Evolutionary conservation across 2,329 filamentous ascomycete genomes (phyloP).

Genomic region (Grosmannia serpens): DNA sequence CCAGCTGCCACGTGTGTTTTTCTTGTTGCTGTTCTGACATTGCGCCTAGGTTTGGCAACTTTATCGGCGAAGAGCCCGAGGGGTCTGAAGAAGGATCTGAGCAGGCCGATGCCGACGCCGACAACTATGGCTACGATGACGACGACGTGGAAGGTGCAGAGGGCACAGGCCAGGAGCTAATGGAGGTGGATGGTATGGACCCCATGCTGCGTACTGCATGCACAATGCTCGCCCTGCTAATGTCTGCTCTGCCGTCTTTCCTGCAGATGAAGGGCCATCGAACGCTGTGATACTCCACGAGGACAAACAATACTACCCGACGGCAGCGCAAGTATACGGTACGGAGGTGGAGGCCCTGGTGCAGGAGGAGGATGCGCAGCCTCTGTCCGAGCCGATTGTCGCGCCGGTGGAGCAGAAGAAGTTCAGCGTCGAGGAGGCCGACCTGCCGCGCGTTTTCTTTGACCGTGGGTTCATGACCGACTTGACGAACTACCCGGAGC

Average conservation of each 20-base stretch:
- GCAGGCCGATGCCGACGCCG: slow-evolving; percentile 54
- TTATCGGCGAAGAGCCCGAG: slow-evolving; percentile 80
- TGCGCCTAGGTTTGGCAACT: slow-evolving; percentile 76
- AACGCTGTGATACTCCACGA: slow-evolving; percentile 98
- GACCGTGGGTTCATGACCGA: slow-evolving; percentile 89
- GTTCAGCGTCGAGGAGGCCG: slow-evolving; percentile 85
- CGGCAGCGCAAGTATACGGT: slow-evolving; percentile 92
- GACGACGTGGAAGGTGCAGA: slow-evolving; percentile 52
- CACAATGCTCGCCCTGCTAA: not conserved
- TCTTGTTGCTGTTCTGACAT: slow-evolving; percentile 9
- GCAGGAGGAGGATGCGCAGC: slow-evolving; percentile 93
- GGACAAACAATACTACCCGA: slow-evolving; percentile 99
- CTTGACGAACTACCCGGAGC: slow-evolving; percentile 89
- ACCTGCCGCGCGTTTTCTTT: slow-evolving; percentile 80
- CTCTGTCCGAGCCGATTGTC: slow-evolving; percentile 84
- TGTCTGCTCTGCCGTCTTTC: not conserved
- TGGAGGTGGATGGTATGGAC: slow-evolving; percentile 74
- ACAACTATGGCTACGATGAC: slow-evolving; percentile 74
- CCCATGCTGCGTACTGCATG: not conserved
- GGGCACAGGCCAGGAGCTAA: slow-evolving; percentile 66
- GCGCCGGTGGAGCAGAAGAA: slow-evolving; percentile 90
- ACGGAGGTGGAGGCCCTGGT: slow-evolving; percentile 90
- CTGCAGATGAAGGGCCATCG: slow-evolving; percentile 65
- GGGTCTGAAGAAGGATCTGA: slow-evolving; percentile 81
- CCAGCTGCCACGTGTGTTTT: not conserved